phyloP scores from a whole-genome alignment of 2,329 filamentous ascomycete genomes.

The Alternaria arbusti region DNA sequence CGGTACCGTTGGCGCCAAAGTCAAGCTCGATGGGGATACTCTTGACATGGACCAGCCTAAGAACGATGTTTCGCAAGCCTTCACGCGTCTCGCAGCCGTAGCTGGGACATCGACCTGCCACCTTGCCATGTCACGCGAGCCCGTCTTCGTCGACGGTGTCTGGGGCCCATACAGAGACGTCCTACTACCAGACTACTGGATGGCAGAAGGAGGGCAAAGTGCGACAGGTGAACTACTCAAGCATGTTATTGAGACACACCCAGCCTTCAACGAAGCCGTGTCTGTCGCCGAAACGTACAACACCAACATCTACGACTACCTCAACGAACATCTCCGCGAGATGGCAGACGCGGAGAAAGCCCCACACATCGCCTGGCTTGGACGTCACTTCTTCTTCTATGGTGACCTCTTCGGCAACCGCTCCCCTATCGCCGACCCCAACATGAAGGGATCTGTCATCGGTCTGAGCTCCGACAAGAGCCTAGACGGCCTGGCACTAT shows the following conservation, averaged over 20 bases:
- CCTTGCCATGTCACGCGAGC: constrained; percentile 89
- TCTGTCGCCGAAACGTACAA: constrained; percentile 82
- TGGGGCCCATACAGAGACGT: constrained; percentile 98
- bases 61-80: constrained; percentile 91
- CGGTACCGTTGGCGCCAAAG: constrained; percentile 96
- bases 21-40: constrained; percentile 72
- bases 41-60: constrained; percentile 71
- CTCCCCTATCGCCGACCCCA: constrained; percentile 88
- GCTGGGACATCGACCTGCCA: constrained; percentile 98
- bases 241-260: constrained; percentile 93
- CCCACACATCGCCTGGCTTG: constrained; percentile 82
- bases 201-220: constrained; percentile 96
- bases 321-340: constrained; percentile 84
- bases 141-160: constrained; percentile 92
- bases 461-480: constrained; percentile 87
- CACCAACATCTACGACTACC: constrained; percentile 91
- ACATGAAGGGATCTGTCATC: constrained; percentile 89
- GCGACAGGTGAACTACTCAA: constrained; percentile 94
- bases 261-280: constrained; percentile 80
- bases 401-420: constrained; percentile 97
- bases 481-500: constrained; percentile 83
- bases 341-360: constrained; percentile 72
- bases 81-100: constrained; percentile 89
- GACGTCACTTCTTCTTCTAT: constrained; percentile 97
- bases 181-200: constrained; percentile 89